Evolutionary conservation across 1,139 yeast species (phyloP).

Genomic region (Debaryomyces coudertii): DNA sequence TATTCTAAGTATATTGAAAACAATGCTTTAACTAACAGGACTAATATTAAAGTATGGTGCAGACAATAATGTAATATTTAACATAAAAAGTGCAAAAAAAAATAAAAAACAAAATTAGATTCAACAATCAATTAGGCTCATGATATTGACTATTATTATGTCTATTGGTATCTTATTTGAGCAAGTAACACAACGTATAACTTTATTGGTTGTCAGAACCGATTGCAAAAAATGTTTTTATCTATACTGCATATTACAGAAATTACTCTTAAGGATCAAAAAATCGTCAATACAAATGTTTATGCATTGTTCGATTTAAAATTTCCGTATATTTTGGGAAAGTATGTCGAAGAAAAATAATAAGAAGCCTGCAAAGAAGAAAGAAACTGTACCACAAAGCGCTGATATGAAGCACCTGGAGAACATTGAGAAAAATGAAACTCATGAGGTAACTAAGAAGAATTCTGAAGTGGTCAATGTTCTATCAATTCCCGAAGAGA

Average conservation of each 20-base stretch:
- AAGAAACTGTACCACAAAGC: neutral
- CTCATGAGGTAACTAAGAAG: neutral
- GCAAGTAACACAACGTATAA: neutral
- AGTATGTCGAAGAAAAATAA: conserved; percentile 9
- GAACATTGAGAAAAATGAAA: neutral
- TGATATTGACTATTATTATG: too few species aligned
- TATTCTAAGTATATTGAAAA: too few species aligned
- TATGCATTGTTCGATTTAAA: neutral
- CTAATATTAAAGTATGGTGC: too few species aligned
- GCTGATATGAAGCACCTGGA: neutral
- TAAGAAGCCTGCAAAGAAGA: conserved; percentile 7
- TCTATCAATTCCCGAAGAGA: neutral
- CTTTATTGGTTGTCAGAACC: neutral
- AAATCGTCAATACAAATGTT: neutral
- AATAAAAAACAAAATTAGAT: too few species aligned
- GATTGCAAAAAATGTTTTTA: neutral
- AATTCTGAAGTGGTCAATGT: neutral
- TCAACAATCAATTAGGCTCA: too few species aligned
- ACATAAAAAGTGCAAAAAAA: too few species aligned
- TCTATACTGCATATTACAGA: conserved; percentile 2
- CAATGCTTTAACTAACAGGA: too few species aligned
- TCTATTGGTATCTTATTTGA: neutral
- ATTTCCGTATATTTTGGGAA: neutral
- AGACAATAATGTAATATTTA: too few species aligned
- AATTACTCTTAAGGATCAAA: conserved; percentile 1